These are phyloP conservation scores for Pichia manshurica DNA, from an alignment of 805 yeast species.

Conservation along the genomic window DNA sequence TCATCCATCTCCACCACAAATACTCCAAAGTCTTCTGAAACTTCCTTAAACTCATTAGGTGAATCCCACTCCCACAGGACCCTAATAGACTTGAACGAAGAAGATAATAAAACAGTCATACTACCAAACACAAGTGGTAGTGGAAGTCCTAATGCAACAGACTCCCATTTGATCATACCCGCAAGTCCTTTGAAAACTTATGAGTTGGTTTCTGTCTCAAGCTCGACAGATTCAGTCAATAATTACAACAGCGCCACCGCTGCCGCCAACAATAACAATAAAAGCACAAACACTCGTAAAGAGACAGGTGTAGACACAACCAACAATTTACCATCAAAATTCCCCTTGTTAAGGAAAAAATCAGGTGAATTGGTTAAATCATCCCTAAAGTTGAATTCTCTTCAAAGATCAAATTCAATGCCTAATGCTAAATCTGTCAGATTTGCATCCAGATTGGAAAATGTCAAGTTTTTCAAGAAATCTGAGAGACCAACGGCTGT, in stretches of 20 bases:
- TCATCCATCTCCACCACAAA: conserved; percentile 19
- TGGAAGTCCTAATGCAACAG: neutral
- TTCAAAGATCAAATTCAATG: conserved; percentile 40
- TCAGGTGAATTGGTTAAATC: conserved; percentile 47
- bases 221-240: neutral
- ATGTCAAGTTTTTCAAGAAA: conserved; percentile 60
- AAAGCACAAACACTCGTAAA: no score
- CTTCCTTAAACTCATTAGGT: conserved; percentile 3
- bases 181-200: conserved; percentile 2
- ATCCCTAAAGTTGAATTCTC: conserved; percentile 41
- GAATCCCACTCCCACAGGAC: conserved; percentile 12
- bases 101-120: conserved; percentile 25
- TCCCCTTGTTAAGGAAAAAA: conserved; percentile 41
- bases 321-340: neutral
- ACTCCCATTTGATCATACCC: conserved; percentile 2
- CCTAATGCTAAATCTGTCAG: conserved; percentile 56
- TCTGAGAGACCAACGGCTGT: conserved; percentile 57
- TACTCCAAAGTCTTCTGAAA: conserved; percentile 9
- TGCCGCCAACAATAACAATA: no score
- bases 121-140: neutral
- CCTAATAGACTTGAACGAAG: conserved; percentile 17
- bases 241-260: no score
- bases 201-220: conserved; percentile 5
- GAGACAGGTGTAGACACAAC: no score
- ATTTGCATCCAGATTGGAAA: conserved; percentile 55